Percentiles rank a stretch among this genome's conserved stretches.
Evolutionary conservation across 2,329 filamentous ascomycete species (phyloP).

Genomic region (Berkeleyomyces rouxiae): DNA sequence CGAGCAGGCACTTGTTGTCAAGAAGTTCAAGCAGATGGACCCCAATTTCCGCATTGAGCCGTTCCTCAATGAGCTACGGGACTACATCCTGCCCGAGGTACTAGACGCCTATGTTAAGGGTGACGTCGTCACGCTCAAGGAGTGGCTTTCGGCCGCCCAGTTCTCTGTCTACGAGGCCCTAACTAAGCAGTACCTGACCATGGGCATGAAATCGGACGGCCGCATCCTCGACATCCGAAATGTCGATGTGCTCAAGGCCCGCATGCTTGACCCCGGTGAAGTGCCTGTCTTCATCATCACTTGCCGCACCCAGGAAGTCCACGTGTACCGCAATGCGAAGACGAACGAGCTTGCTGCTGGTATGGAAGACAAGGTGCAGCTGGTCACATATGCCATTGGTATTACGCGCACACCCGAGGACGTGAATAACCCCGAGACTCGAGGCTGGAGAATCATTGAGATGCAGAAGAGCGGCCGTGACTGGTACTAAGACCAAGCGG

Average conservation of each 20-base stretch:
- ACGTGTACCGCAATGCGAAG: conserved; percentile 90
- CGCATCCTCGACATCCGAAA: conserved; percentile 88
- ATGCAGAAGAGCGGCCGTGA: conserved; percentile 96
- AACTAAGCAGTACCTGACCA: conserved; percentile 86
- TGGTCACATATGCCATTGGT: conserved; percentile 95
- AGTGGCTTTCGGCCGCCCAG: conserved; percentile 92
- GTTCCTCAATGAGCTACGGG: conserved; percentile 85
- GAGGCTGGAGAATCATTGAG: conserved; percentile 94
- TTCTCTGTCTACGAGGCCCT: conserved; percentile 95
- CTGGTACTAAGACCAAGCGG: conserved; percentile 35
- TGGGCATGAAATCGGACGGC: conserved; percentile 85
- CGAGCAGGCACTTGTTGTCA: conserved; percentile 93
- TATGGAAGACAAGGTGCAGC: conserved; percentile 97
- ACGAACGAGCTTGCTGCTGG: conserved; percentile 77
- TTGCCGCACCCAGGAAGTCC: conserved; percentile 90
- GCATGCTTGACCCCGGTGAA: conserved; percentile 70
- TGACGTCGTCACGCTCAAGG: conserved; percentile 73
- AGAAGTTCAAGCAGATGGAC: conserved; percentile 93
- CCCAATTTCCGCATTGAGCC: conserved; percentile 87
- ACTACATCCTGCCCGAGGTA: conserved; percentile 95
- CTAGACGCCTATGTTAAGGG: conserved; percentile 97
- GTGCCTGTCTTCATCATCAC: conserved; percentile 95
- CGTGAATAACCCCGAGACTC: conserved; percentile 89
- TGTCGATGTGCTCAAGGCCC: conserved; percentile 71
- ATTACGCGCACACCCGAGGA: conserved; percentile 89